phyloP scores from a whole-genome alignment of 163 green algal genomes.

The Prototheca wickerhamii region DNA sequence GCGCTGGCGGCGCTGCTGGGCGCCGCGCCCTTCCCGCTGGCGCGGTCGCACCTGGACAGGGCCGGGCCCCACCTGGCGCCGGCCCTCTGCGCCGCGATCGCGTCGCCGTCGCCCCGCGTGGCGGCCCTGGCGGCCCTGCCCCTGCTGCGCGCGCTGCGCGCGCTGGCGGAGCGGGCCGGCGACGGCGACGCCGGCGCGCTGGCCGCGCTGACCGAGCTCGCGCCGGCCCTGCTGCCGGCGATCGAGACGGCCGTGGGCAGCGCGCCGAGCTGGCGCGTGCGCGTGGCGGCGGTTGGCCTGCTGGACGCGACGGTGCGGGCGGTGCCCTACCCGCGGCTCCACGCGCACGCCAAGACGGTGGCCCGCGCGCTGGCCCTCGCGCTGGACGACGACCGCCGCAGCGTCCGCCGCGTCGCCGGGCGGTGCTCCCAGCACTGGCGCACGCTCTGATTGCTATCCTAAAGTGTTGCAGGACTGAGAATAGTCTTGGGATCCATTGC shows the following conservation, averaged over 20 bases:
- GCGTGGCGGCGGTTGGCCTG: conserved; percentile 14
- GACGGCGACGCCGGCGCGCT: not conserved
- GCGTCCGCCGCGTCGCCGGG: conserved; percentile 19
- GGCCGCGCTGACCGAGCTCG: not conserved
- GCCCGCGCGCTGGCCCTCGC: not conserved
- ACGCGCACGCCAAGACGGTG: conserved; percentile 9
- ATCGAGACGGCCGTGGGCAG: conserved; percentile 5
- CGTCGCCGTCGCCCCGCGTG: too few species aligned
- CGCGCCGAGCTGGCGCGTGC: not conserved
- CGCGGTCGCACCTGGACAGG: too few species aligned
- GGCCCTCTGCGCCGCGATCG: too few species aligned
- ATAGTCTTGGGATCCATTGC: not conserved
- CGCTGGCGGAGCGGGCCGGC: conserved; percentile 1
- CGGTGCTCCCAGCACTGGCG: conserved; percentile 15
- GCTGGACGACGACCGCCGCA: conserved; percentile 24
- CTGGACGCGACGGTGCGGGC: conserved; percentile 17
- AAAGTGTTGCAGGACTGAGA: not conserved
- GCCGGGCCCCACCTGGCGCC: too few species aligned
- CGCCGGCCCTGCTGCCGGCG: conserved; percentile 12
- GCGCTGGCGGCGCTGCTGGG: too few species aligned
- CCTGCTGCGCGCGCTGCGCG: not conserved
- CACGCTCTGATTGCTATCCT: not conserved
- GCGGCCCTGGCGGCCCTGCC: too few species aligned
- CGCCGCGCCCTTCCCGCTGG: too few species aligned
- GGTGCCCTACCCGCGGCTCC: conserved; percentile 30